Conservation (phyloP, 139 green algal species). For the Chlamydomonas schloesseri region DNA sequence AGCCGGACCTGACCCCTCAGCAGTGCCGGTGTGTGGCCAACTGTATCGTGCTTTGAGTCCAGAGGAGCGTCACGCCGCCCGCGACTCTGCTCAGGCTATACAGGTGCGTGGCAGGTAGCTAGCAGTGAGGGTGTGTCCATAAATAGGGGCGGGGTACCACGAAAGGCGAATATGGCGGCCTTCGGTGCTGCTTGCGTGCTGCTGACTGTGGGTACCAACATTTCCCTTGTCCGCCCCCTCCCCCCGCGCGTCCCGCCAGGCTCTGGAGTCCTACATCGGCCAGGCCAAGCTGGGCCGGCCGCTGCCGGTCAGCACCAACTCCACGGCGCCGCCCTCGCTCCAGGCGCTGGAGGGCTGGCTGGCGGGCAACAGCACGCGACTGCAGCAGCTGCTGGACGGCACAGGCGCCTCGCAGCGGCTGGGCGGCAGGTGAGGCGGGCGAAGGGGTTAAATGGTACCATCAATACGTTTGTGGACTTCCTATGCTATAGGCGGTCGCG, state of each 20-base stretch:
- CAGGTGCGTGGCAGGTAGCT: no score
- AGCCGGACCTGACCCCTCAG: no score
- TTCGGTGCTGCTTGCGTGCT: no score
- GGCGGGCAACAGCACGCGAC: background rate
- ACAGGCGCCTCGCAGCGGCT: background rate
- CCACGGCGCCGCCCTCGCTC: background rate
- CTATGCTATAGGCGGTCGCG: no score
- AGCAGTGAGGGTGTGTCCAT: no score
- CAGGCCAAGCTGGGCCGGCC: background rate
- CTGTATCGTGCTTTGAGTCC: background rate
- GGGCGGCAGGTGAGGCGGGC: background rate
- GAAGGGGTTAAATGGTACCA: no score
- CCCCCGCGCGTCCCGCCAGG: background rate
- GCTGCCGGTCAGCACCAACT: background rate
- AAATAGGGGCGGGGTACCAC: no score
- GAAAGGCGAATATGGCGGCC: no score
- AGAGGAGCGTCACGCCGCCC: background rate
- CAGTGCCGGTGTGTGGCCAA: no score
- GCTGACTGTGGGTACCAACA: no score
- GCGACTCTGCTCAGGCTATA: background rate
- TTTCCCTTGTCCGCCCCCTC: no score
- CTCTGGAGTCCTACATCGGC: background rate
- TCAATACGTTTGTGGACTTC: no score
- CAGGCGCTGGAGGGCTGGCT: background rate
- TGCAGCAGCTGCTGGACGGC: background rate